A percentile compares a stretch with the other conserved stretches of the same genome.
These are phyloP conservation scores for Musa troglodytarum DNA, from an alignment of 176 grass and related monocot species.

Conservation along the genomic window DNA sequence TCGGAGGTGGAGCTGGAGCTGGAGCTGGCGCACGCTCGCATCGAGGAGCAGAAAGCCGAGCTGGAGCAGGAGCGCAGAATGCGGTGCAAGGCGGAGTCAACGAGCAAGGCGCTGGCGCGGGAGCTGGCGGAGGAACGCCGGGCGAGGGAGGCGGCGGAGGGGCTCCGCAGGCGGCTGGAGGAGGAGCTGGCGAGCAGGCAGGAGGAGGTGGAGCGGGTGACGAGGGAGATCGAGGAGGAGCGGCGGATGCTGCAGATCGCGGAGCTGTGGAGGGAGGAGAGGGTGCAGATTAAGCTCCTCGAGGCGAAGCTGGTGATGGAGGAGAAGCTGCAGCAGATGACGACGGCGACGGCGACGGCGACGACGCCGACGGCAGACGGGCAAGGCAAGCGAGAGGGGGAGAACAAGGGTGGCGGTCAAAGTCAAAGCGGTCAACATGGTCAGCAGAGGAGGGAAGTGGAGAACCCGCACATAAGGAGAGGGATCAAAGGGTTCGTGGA, in stretches of 20 bases:
- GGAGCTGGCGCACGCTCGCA: constrained; percentile 25
- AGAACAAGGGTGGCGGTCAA: too few species aligned
- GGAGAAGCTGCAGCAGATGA: constrained; percentile 49
- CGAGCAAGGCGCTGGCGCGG: constrained; percentile 31
- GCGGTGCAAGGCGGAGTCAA: constrained; percentile 45
- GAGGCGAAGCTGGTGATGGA: constrained; percentile 52
- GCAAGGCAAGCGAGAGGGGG: too few species aligned
- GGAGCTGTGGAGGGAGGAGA: constrained; percentile 80
- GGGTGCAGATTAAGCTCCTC: constrained; percentile 68
- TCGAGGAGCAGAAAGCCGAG: constrained; percentile 39
- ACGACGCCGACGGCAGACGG: not conserved
- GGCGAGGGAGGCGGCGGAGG: constrained; percentile 36
- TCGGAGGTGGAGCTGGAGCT: constrained; percentile 19
- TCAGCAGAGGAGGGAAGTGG: constrained; percentile 31
- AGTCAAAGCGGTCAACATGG: not conserved
- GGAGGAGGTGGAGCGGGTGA: constrained; percentile 15
- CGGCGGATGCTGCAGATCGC: constrained; percentile 59
- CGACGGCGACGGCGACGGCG: not conserved
- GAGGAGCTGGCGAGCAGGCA: constrained; percentile 33
- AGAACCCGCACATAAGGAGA: constrained; percentile 81
- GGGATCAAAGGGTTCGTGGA: constrained; percentile 92
- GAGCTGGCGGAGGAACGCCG: constrained; percentile 62
- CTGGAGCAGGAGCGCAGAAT: constrained; percentile 54
- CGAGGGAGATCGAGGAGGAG: constrained; percentile 51
- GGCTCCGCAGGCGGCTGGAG: constrained; percentile 24